Evolutionary conservation across 2,329 filamentous ascomycete genomes (phyloP), one percentile per base, ranked within the genome.

Genomic region (Calycina herbarum): DNA sequence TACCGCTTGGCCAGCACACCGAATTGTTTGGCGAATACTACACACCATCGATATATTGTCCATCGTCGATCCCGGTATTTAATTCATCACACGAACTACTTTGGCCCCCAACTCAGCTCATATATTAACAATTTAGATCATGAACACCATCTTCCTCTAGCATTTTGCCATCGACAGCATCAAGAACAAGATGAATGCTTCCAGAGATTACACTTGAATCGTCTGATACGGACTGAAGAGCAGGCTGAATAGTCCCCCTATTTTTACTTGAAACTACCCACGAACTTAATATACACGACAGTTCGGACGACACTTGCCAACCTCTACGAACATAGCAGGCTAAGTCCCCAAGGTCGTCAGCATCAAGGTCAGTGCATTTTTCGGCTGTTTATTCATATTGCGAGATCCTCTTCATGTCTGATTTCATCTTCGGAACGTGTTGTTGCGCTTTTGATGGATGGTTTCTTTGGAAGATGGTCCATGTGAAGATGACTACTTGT

Each of bases 401-500:
- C 38, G 38, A 40, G 38, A 40, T 40, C 13, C 13, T 45, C 31
- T 29, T 57, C 56, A 20, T 51, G 48, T 57, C 27, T n/a, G 31
- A 17, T 40, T 57, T 57, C 27, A 27, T n/a, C 48, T 29, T 57
- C 61, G 61, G 61, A 57, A 40, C 5, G 20, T 62, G n/a, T 38
- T 40, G 20, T 57, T 62, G 61, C 61, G 61, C n/a, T 27, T 33
- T 61, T 54, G 29, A 29, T 40, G 13, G n/a, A 15, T 20, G 13
- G 24, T 20, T 38, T 57, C 1, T 29, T 40, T 8, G 13, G 13
- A 17, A 17, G 38, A 11, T 10, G 33, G 27, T 15, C 61, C 61
- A 62, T 51, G 61, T 62, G 61, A 57, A 31, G 38, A 33, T 38
- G n/a, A 11, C 20, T 31, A 11, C 29, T 57, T 38, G 20, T 27